A percentile compares a stretch with the other conserved stretches of the same genome.
Evolutionary conservation across 805 yeast genomes (phyloP).

Genomic region (Grigorovia yakushimaensis): DNA sequence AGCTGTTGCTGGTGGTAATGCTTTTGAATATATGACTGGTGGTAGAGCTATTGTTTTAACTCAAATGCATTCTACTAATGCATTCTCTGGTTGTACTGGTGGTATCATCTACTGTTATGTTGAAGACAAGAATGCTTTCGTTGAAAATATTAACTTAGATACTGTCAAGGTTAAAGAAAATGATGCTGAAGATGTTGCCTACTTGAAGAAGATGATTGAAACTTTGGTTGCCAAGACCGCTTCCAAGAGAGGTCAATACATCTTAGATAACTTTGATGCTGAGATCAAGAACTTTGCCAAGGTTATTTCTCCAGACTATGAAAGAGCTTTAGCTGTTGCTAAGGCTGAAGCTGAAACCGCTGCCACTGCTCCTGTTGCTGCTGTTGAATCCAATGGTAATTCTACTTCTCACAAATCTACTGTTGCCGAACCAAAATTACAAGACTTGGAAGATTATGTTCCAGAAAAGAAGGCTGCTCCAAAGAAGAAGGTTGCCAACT

Average conservation of each 20-base stretch:
- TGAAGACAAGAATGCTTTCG: constrained; percentile 80
- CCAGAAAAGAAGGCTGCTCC: constrained; percentile 54
- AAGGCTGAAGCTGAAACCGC: constrained; percentile 57
- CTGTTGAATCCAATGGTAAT: not conserved
- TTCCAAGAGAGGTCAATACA: constrained; percentile 78
- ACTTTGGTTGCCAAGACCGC: constrained; percentile 93
- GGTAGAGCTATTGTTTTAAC: constrained; percentile 95
- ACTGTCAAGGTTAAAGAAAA: constrained; percentile 71
- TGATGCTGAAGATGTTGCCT: constrained; percentile 90
- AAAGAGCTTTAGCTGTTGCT: constrained; percentile 69
- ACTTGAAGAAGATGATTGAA: constrained; percentile 83
- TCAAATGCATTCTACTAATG: constrained; percentile 80
- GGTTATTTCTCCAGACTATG: constrained; percentile 87
- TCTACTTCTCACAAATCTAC: constrained; percentile 27
- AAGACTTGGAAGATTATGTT: constrained; percentile 84
- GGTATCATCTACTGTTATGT: constrained; percentile 97
- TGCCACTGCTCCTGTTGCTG: constrained; percentile 38
- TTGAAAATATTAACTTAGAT: constrained; percentile 65
- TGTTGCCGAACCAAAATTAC: constrained; percentile 65
- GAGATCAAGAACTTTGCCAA: constrained; percentile 82
- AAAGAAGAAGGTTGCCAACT: constrained; percentile 37
- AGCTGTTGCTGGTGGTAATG: constrained; percentile 91
- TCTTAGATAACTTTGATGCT: constrained; percentile 80
- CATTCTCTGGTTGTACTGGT: constrained; percentile 95
- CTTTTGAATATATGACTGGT: constrained; percentile 99